Percentiles rank a stretch among this genome's conserved stretches.
Conservation (phyloP, 2,329 filamentous ascomycete species). For the Uncinocarpus reesii region DNA sequence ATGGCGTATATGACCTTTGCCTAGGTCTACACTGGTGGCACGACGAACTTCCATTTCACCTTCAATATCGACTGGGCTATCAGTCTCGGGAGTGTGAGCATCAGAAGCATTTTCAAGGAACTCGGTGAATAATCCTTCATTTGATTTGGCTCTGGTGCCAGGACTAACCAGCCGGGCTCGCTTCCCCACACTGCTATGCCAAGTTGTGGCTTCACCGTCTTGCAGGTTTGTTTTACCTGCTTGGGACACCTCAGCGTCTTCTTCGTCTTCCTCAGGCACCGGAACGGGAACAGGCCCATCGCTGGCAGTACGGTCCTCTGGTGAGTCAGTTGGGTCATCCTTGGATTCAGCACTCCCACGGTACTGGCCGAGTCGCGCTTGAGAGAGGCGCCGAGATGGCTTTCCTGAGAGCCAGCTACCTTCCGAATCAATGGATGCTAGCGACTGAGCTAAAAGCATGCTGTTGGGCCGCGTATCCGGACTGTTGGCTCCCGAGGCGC, state of each 20-base stretch:
- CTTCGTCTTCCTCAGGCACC: constrained; percentile 34
- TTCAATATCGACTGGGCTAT: constrained; percentile 27
- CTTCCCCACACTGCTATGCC: constrained; percentile 45
- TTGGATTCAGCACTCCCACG: constrained; percentile 36
- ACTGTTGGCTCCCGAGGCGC: constrained; percentile 33
- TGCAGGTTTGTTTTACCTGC: constrained; percentile 44
- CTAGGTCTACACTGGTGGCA: constrained; percentile 60
- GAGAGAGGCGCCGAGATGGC: constrained; percentile 42
- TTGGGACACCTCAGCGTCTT: constrained; percentile 2
- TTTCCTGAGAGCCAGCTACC: constrained; percentile 89
- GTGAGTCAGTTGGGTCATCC: constrained; percentile 44
- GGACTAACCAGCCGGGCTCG: constrained; percentile 57
- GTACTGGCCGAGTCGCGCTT: constrained; percentile 28
- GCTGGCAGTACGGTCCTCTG: constrained; percentile 58
- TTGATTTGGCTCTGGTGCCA: constrained; percentile 48
- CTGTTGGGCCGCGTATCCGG: constrained; percentile 43
- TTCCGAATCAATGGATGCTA: constrained; percentile 91
- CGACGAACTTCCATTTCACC: constrained; percentile 43
- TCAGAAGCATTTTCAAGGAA: constrained; percentile 32
- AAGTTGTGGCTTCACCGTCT: constrained; percentile 27
- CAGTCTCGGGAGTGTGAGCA: constrained; percentile 28
- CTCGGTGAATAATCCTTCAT: constrained; percentile 49
- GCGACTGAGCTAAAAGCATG: constrained; percentile 59
- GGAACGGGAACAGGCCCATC: constrained; percentile 48
- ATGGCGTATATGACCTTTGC: constrained; percentile 55